phyloP scores from a whole-genome alignment of 176 grass and related monocot species.

The Carex kokanica region DNA sequence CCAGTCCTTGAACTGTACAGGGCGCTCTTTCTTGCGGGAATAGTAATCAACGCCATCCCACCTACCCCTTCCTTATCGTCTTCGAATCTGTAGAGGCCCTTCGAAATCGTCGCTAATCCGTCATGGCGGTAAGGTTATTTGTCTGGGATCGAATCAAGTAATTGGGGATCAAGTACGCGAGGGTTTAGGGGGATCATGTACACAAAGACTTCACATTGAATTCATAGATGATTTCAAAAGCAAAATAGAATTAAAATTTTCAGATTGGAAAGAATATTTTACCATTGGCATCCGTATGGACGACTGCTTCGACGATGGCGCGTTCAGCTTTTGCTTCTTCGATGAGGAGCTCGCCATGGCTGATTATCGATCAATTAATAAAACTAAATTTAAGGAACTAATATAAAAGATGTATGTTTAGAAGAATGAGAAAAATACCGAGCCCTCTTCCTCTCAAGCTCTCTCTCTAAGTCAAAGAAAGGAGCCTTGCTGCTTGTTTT shows the following conservation, averaged over 20 bases:
- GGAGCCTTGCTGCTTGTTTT: too few species aligned
- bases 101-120: conserved; percentile 56
- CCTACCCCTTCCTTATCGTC: conserved; percentile 58
- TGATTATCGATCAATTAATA: background rate
- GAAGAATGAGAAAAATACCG: background rate
- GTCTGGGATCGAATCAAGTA: background rate
- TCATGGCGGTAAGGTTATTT: conserved; percentile 38
- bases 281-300: background rate
- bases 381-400: background rate
- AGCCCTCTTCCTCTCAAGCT: background rate
- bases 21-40: conserved; percentile 41
- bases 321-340: conserved; percentile 17
- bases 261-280: too few species aligned
- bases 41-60: conserved; percentile 73
- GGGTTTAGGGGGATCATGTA: background rate
- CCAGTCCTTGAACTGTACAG: too few species aligned
- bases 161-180: background rate
- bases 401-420: background rate
- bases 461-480: background rate
- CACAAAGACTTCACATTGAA: too few species aligned
- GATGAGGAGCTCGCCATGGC: conserved; percentile 8
- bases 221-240: too few species aligned
- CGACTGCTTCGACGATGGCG: background rate
- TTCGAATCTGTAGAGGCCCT: conserved; percentile 68
- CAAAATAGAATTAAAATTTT: too few species aligned